Base-by-base conservation (phyloP, 1,284 basidiomycete genomes). In the Anthracocystis setariae region DNA sequence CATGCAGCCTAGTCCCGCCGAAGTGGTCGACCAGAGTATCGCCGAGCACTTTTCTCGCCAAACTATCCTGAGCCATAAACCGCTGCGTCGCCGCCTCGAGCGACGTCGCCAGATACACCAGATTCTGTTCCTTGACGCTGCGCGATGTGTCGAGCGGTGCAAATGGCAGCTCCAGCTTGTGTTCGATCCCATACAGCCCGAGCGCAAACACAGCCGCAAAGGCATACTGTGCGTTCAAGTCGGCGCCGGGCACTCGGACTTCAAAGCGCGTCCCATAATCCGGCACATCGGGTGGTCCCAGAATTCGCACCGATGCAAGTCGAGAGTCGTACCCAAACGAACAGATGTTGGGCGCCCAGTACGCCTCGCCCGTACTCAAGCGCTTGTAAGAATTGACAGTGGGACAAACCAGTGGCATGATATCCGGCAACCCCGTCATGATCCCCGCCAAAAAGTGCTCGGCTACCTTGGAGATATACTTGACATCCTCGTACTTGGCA, bases 311-410 rank as follows among this genome's bases (percentile, higher is more conserved):
- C 10, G 92, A 93, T 2, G 93, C 94, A 0, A 90, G 89, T 29
- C 94, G 91, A 21, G 92, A 94, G 84, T 98, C 95, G 83, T 95
- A 97, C 2, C 94, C 94, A 82, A 94, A 97, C 3, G 92, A 93
- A 13, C 85, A 82, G 8, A 92, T 90, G 80, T 94, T 95, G 3
- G 94, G 94, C 2, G 94, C 94, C 92, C 93, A 96, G 86, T 91
- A 94, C 1, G 91, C 84, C 82, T 93, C 92, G 18, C 94, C 94
- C n/a, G 92, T 94, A 17, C 93, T 90, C 13, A 98, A 88, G 20
- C 94, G 91, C 83, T 98, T 98, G 86, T 98, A 98, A n/a, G 93
- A 93, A 80, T 95, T 95, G 84, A 96, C 91, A 0, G 91, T 96
- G 0, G 94, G 93, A 33, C 94, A 94, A 58, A 96, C 85, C 67